A percentile compares a stretch with the other conserved stretches of the same genome.
Conservation (phyloP, 306 rosid genomes). For the Macrotyloma uniflorum region DNA sequence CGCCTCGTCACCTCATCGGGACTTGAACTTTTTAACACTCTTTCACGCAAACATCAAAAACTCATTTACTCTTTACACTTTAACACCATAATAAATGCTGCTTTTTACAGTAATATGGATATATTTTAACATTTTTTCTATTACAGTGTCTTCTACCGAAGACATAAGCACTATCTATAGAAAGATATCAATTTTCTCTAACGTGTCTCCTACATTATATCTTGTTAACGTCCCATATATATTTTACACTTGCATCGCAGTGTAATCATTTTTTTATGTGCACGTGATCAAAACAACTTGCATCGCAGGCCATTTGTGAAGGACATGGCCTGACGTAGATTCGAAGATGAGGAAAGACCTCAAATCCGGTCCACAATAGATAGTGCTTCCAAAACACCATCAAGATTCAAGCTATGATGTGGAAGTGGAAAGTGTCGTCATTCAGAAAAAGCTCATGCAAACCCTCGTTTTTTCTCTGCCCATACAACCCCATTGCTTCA, state of each 20-base stretch:
- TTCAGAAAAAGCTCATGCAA: not conserved
- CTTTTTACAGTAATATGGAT: too few species aligned
- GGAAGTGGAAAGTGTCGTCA: slow-evolving; percentile 2
- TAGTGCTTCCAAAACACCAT: not conserved
- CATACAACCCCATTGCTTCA: not conserved
- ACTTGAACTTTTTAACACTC: not conserved
- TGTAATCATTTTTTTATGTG: not conserved
- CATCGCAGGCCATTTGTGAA: not conserved
- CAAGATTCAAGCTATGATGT: not conserved
- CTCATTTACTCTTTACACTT: too few species aligned
- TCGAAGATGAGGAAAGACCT: not conserved
- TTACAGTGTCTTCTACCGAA: too few species aligned
- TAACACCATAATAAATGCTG: too few species aligned
- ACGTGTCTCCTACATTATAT: too few species aligned
- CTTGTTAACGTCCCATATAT: too few species aligned
- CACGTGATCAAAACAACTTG: slow-evolving; percentile 14
- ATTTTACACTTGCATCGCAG: too few species aligned
- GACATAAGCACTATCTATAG: too few species aligned
- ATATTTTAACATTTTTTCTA: too few species aligned
- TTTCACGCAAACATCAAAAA: not conserved
- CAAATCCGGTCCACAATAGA: not conserved
- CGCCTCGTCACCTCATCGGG: slow-evolving; percentile 11
- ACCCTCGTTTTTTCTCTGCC: not conserved
- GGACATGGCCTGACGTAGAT: not conserved
- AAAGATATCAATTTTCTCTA: too few species aligned